phyloP scores from a whole-genome alignment of 306 rosid genomes.

The Inga laurina region DNA sequence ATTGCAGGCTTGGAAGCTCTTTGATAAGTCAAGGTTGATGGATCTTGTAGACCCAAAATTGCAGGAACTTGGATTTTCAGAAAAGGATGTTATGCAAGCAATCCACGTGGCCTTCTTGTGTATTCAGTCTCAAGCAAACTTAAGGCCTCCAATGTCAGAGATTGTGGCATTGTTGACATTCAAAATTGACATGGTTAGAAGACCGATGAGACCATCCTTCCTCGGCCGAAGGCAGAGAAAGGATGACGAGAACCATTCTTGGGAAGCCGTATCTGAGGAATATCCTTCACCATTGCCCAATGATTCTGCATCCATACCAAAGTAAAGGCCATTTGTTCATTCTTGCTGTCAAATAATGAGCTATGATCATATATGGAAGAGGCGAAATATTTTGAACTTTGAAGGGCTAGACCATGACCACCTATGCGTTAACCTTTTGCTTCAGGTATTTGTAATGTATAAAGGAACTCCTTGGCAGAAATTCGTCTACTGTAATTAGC shows the following conservation, averaged over 20 bases:
- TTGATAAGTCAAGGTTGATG: conserved; percentile 54
- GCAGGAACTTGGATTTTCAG: conserved; percentile 49
- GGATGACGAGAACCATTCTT: conserved; percentile 50
- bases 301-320: conserved; percentile 41
- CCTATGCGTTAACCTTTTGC: not conserved
- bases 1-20: conserved; percentile 74
- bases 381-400: not conserved
- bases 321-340: conserved; percentile 7
- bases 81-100: conserved; percentile 67
- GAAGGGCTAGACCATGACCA: not conserved
- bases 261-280: conserved; percentile 52
- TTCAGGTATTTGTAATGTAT: not conserved
- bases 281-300: conserved; percentile 48
- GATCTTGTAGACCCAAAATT: conserved; percentile 68
- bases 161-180: conserved; percentile 72
- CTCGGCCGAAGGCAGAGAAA: conserved; percentile 49
- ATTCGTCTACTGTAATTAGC: not conserved
- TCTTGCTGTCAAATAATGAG: not conserved
- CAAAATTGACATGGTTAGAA: conserved; percentile 52
- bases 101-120: conserved; percentile 74
- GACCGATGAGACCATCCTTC: conserved; percentile 64
- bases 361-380: not conserved
- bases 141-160: conserved; percentile 88
- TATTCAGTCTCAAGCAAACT: conserved; percentile 68
- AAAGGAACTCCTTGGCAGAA: not conserved